A percentile compares a stretch with the other conserved stretches of the same genome.
Evolutionary conservation across 2,329 filamentous ascomycete genomes (phyloP).

Genomic region (Ascochyta rabiei): DNA sequence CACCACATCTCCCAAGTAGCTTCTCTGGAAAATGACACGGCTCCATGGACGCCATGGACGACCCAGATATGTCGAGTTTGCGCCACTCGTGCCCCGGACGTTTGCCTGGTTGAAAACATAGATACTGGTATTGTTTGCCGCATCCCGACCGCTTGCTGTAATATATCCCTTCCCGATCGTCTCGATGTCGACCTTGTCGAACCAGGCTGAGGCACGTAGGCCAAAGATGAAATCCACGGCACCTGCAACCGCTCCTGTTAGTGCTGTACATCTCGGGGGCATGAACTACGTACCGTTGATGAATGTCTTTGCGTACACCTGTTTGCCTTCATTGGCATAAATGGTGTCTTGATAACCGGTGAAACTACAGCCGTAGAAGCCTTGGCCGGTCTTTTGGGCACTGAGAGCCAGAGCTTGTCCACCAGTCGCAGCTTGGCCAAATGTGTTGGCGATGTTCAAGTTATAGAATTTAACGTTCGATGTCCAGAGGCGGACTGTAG

Average conservation of each 20-base stretch:
- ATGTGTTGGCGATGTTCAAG: slow-evolving; percentile 59
- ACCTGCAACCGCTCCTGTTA: not conserved
- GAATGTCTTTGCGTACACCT: slow-evolving; percentile 61
- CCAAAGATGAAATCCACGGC: slow-evolving; percentile 65
- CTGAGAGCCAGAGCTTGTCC: slow-evolving; percentile 57
- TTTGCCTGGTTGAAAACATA: slow-evolving; percentile 60
- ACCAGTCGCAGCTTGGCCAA: slow-evolving; percentile 18
- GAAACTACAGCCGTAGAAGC: slow-evolving; percentile 61
- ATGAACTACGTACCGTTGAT: slow-evolving; percentile 54
- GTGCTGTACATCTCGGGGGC: not conserved
- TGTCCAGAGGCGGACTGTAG: slow-evolving; percentile 53
- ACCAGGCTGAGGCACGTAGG: slow-evolving; percentile 54
- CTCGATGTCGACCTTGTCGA: slow-evolving; percentile 44
- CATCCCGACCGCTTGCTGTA: slow-evolving; percentile 30
- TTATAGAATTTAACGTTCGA: slow-evolving; percentile 64
- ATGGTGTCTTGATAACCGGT: slow-evolving; percentile 62
- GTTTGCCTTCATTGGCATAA: slow-evolving; percentile 51
- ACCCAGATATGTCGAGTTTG: slow-evolving; percentile 53
- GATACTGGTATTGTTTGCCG: slow-evolving; percentile 44
- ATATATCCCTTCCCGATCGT: slow-evolving; percentile 24
- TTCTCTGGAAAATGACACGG: slow-evolving; percentile 57
- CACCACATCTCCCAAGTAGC: slow-evolving; percentile 59
- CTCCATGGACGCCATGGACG: slow-evolving; percentile 58
- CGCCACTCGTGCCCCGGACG: slow-evolving; percentile 46
- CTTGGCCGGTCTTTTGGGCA: slow-evolving; percentile 56